Percentiles rank a stretch among this genome's conserved stretches.
Conservation (phyloP, 495 filamentous ascomycete genomes). For the Aspergillus sparsus region DNA sequence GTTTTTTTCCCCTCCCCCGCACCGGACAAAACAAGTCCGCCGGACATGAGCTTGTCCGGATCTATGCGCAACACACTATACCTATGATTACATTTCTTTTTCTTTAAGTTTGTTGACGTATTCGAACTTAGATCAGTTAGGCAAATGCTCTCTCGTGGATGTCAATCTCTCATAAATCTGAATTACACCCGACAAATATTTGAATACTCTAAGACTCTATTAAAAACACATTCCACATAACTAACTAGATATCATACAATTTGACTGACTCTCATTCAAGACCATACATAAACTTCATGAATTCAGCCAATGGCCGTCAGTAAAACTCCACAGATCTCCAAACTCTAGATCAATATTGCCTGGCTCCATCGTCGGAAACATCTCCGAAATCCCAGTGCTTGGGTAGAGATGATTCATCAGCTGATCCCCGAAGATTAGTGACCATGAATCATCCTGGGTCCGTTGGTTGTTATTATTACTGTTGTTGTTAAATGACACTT, state of each 20-base stretch:
- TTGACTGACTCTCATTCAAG: neutral
- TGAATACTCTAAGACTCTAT: neutral
- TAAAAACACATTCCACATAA: neutral
- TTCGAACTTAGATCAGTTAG: too few species aligned
- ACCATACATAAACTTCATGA: slow-evolving; percentile 31
- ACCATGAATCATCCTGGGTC: slow-evolving; percentile 4
- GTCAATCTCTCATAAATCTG: too few species aligned
- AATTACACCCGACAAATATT: neutral
- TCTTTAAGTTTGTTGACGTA: too few species aligned
- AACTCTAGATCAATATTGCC: slow-evolving; percentile 9
- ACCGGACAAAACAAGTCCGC: slow-evolving; percentile 13
- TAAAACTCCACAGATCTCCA: slow-evolving; percentile 44
- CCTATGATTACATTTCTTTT: too few species aligned
- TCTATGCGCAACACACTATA: neutral
- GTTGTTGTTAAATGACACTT: neutral
- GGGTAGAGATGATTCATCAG: slow-evolving; percentile 11
- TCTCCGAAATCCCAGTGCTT: neutral
- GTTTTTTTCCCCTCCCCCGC: slow-evolving; percentile 5
- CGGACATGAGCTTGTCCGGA: slow-evolving; percentile 22
- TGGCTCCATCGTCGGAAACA: slow-evolving; percentile 6
- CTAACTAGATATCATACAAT: neutral
- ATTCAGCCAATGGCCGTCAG: slow-evolving; percentile 46
- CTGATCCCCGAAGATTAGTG: slow-evolving; percentile 19
- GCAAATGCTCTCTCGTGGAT: too few species aligned
- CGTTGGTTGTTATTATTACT: slow-evolving; percentile 3